Base-by-base conservation (phyloP, 2,329 filamentous ascomycete genomes). In the Corniculantispora saksenae region DNA sequence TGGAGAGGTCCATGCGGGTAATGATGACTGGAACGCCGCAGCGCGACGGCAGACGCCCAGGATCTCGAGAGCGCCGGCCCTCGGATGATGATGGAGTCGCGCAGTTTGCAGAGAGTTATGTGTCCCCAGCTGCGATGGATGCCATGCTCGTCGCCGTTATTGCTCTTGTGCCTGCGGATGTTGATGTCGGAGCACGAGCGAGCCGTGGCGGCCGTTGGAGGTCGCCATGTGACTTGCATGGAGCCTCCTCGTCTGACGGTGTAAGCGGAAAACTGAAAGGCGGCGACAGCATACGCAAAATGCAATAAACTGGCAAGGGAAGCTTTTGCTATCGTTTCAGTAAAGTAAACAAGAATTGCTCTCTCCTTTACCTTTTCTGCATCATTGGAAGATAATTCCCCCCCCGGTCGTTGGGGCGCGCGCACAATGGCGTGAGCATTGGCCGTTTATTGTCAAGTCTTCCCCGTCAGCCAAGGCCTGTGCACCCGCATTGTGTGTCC, bases 171-270 rank as follows among this genome's bases (percentile, higher is more conserved):
- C 32, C 32, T 32, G 32, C 10, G 32, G 32, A 5, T 3, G 56
- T 48, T 50, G 57, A 51, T 61, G 47, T 27, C 3, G 47, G 32
- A 53, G 47, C 17, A 32, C 12, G 21, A 3, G 21, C 23, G 17
- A 15, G 15, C 23, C 17, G 21, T 32, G 32, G n/a, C 9, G 2
- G 58, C 10, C 27, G 47, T 51, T 51, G 58, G 58, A 32, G 32
- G 15, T 10, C 35, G 58, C 58, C 58, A 61, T 61, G 47, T 61
- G 47, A 53, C 58, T 51, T 61, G 47, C 58, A 43, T 51, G 23
- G 25, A 32, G 21, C 40, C 25, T 35, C 23, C 8, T 7, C 21
- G 25, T 6, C 8, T 12, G 21, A 6, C n/a, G 23, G 38, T 47
- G 17, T 29, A n/a, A 47, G 55, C 25, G 38, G 27, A 3, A 4